Evolutionary conservation across 164 flowering plant species (phyloP).

Genomic region (Amborella trichopoda): DNA sequence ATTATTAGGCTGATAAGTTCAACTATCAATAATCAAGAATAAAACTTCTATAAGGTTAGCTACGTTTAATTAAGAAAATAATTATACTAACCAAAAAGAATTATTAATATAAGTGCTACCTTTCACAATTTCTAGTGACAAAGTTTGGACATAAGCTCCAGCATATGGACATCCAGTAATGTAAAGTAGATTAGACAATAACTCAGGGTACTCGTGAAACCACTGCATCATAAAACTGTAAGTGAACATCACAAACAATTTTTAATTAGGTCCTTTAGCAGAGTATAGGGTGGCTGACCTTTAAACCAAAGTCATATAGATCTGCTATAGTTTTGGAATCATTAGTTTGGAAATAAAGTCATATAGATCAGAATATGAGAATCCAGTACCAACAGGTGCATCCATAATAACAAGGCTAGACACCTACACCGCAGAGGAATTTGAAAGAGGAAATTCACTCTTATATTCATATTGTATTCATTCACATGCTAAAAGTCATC

Average conservation of each 20-base stretch:
- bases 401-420: conserved; percentile 83
- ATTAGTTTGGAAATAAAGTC: conserved; percentile 60
- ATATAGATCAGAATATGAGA: conserved; percentile 53
- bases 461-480: no score
- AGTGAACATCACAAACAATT: no score
- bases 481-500: no score
- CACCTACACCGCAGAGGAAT: conserved; percentile 66
- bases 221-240: no score
- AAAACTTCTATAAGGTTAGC: no score
- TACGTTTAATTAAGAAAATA: no score
- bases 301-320: conserved; percentile 62
- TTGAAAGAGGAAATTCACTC: no score
- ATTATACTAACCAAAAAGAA: no score
- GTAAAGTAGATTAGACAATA: conserved; percentile 55
- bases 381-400: conserved; percentile 94
- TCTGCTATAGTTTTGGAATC: conserved; percentile 70
- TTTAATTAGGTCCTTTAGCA: no score
- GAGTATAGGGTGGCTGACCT: conserved; percentile 30
- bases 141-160: conserved; percentile 93
- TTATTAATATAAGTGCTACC: conserved; percentile 53
- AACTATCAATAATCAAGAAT: no score
- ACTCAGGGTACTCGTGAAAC: conserved; percentile 72
- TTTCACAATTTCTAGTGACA: conserved; percentile 55
- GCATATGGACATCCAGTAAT: conserved; percentile 93
- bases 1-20: no score